phyloP scores from a whole-genome alignment of 2,329 filamentous ascomycete species.

The Claviceps capensis region DNA sequence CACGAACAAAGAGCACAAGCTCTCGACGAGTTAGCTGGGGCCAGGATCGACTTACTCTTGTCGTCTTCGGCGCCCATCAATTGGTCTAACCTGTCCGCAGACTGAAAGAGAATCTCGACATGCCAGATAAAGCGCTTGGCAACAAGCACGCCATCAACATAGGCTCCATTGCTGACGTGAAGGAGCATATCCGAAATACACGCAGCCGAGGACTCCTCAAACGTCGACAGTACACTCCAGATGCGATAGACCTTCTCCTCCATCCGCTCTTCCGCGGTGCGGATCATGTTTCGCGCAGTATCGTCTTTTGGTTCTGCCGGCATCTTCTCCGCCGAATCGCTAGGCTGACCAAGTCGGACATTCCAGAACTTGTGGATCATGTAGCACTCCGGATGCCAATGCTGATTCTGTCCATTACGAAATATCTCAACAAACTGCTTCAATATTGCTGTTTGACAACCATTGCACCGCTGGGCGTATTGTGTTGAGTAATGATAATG shows the following conservation, averaged over 20 bases:
- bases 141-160: conserved; percentile 86
- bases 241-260: conserved; percentile 97
- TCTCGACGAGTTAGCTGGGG: not conserved
- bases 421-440: conserved; percentile 99
- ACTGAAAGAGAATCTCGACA: conserved; percentile 82
- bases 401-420: conserved; percentile 92
- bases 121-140: conserved; percentile 95
- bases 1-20: no score
- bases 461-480: conserved; percentile 91
- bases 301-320: conserved; percentile 31
- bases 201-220: conserved; percentile 93
- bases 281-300: conserved; percentile 60
- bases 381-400: conserved; percentile 99
- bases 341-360: conserved; percentile 61
- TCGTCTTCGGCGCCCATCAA: conserved; percentile 55
- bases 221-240: conserved; percentile 93
- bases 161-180: conserved; percentile 94
- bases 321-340: conserved; percentile 32
- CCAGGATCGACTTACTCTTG: conserved; percentile 46
- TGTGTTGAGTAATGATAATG: conserved; percentile 98
- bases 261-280: conserved; percentile 81
- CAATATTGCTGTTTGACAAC: conserved; percentile 90
- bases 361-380: conserved; percentile 99
- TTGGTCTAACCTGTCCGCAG: conserved; percentile 71
- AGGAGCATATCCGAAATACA: conserved; percentile 99